Evolutionary conservation across 768 basidiomycete genomes (phyloP).

Genomic region (Lactarius psammicola): DNA sequence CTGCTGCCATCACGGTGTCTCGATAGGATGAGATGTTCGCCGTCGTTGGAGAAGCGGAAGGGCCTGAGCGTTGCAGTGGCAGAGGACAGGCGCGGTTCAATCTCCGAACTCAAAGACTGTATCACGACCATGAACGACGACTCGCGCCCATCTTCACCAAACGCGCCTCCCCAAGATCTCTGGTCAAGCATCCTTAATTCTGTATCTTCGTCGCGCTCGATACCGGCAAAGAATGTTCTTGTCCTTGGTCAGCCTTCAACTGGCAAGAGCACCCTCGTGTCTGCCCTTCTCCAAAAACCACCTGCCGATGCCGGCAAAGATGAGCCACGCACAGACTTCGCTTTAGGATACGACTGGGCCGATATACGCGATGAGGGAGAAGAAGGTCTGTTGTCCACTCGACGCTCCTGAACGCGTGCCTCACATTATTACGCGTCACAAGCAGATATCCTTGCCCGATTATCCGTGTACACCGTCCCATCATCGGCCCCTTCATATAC

Average conservation of each 20-base stretch:
- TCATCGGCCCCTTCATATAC: constrained; percentile 72
- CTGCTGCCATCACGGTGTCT: constrained; percentile 41
- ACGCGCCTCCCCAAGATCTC: constrained; percentile 73
- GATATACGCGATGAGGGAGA: constrained; percentile 91
- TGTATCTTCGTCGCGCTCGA: constrained; percentile 75
- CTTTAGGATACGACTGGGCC: constrained; percentile 89
- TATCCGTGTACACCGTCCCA: constrained; percentile 90
- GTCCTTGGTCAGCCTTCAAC: constrained; percentile 76
- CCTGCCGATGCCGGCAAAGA: constrained; percentile 53
- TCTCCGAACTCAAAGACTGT: neutral
- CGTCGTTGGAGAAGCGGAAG: constrained; percentile 10
- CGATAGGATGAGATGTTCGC: constrained; percentile 20
- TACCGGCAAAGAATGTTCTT: constrained; percentile 84
- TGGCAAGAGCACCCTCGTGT: constrained; percentile 74
- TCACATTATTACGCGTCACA: constrained; percentile 8
- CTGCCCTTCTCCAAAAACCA: constrained; percentile 72
- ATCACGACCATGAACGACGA: constrained; percentile 31
- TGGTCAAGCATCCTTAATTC: constrained; percentile 94
- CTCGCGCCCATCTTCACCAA: constrained; percentile 66
- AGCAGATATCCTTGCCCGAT: constrained; percentile 80
- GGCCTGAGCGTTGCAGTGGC: neutral
- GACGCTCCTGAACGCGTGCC: constrained; percentile 7
- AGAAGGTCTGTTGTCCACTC: constrained; percentile 61
- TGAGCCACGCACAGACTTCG: constrained; percentile 68
- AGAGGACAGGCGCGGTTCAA: neutral